Evolutionary conservation across 1,139 yeast genomes (phyloP).

Genomic region (Saccharomyces pastorianus): DNA sequence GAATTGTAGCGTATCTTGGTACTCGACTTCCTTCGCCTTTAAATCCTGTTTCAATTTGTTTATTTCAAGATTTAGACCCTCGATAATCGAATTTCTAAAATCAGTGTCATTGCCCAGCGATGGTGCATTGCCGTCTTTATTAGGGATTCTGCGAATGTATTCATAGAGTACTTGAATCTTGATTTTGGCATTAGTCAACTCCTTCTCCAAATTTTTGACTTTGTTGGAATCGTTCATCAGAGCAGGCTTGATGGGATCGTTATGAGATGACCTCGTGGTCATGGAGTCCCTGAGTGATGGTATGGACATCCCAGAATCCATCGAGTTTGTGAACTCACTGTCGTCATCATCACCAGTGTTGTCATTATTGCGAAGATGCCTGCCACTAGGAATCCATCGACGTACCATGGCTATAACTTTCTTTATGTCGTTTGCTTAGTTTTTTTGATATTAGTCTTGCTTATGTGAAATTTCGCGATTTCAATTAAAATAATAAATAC

Average conservation of each 20-base stretch:
- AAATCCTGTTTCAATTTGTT: conserved; percentile 21
- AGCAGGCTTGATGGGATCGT: background rate
- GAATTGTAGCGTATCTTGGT: conserved; percentile 27
- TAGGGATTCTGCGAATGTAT: background rate
- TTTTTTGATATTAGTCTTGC: background rate
- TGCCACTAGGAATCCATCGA: background rate
- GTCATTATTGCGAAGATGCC: background rate
- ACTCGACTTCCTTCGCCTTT: conserved; percentile 21
- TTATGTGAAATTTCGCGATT: background rate
- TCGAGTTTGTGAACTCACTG: background rate
- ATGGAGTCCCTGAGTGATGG: background rate
- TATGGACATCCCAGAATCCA: background rate
- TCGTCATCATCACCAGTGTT: background rate
- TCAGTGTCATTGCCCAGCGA: background rate
- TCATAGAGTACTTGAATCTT: background rate
- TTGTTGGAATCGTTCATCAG: background rate
- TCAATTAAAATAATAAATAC: background rate
- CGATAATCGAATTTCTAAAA: background rate
- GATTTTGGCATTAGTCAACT: conserved; percentile 10
- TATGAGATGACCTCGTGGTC: background rate
- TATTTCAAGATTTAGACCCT: background rate
- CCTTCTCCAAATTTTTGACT: conserved; percentile 18
- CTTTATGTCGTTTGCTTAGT: background rate
- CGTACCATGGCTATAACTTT: background rate
- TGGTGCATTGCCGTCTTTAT: background rate